phyloP scores from a whole-genome alignment of 345 rosid genomes.

The Streptanthus diversifolius region DNA sequence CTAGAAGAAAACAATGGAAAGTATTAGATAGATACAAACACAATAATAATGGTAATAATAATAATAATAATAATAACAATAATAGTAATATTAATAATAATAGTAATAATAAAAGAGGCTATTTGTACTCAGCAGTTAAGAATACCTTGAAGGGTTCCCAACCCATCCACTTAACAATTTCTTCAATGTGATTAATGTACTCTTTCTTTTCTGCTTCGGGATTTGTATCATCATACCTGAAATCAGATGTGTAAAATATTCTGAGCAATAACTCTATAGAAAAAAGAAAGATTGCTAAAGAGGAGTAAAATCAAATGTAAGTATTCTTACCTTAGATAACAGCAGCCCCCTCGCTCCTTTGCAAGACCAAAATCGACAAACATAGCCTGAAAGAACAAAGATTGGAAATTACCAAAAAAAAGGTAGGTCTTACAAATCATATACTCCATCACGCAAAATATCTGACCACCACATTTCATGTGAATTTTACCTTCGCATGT shows the following conservation, averaged over 20 bases:
- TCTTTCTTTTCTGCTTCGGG: conserved; percentile 99
- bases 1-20: conserved; percentile 41
- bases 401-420: background rate
- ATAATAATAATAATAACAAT: background rate
- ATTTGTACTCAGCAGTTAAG: background rate
- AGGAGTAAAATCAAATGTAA: conserved; percentile 4
- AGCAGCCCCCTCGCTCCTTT: conserved; percentile 82
- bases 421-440: background rate
- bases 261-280: background rate
- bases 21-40: conserved; percentile 12
- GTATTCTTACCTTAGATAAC: conserved; percentile 68
- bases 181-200: conserved; percentile 89
- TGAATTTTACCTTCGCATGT: conserved; percentile 79
- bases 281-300: background rate
- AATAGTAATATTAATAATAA: background rate
- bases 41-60: background rate
- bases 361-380: conserved; percentile 97
- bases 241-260: conserved; percentile 1
- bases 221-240: conserved; percentile 90
- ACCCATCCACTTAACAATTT: conserved; percentile 97
- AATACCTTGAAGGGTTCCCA: conserved; percentile 95
- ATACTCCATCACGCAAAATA: background rate
- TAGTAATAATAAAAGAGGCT: background rate
- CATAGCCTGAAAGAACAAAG: conserved; percentile 65
- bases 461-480: background rate